Evolutionary conservation across 495 filamentous ascomycete genomes (phyloP).

Genomic region (Durotheca rogersii): DNA sequence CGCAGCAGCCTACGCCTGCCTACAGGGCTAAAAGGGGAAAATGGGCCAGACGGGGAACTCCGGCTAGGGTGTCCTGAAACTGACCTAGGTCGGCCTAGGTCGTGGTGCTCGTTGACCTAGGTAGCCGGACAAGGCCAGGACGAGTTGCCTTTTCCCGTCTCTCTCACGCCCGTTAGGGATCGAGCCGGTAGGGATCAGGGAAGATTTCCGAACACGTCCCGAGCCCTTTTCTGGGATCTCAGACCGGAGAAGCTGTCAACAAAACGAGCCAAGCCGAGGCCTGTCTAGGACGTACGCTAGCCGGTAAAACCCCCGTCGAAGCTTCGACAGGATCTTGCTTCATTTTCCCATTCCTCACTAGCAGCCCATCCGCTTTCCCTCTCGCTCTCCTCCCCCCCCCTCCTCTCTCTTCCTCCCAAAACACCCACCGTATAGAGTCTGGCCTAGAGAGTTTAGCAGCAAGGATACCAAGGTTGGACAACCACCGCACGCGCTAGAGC

Average conservation of each 20-base stretch:
- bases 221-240: slow-evolving; percentile 21
- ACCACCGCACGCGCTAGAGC: no score
- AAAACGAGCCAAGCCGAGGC: not conserved
- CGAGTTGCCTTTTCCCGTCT: not conserved
- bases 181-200: slow-evolving; percentile 13
- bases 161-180: no score
- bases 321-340: no score
- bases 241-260: slow-evolving; percentile 15
- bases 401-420: no score
- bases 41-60: slow-evolving; percentile 14
- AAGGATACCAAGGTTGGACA: no score
- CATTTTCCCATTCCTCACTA: no score
- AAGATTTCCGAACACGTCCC: slow-evolving; percentile 21
- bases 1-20: slow-evolving; percentile 16
- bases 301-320: no score
- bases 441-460: no score
- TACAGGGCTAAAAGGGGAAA: slow-evolving; percentile 15
- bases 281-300: slow-evolving; percentile 9
- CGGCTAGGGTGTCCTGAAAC: slow-evolving; percentile 29
- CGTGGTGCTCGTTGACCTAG: no score
- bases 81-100: not conserved
- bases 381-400: no score
- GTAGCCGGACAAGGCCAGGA: slow-evolving; percentile 7
- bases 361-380: no score
- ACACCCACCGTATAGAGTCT: no score